Percentiles rank a stretch among this genome's conserved stretches.
phyloP scores from a whole-genome alignment of 2,329 filamentous ascomycete genomes.

The Colletotrichum agaves region DNA sequence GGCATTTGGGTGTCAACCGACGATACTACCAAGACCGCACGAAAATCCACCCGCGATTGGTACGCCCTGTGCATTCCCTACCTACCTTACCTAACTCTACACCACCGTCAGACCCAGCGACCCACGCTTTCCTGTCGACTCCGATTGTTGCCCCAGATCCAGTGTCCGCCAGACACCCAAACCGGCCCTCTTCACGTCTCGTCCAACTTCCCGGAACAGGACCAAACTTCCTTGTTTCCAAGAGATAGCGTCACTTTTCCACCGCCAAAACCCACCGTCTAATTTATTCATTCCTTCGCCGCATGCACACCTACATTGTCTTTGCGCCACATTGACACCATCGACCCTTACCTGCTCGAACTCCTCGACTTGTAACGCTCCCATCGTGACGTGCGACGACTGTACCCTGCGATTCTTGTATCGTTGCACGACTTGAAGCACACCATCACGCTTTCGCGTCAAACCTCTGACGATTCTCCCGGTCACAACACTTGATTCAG shows the following conservation, averaged over 20 bases:
- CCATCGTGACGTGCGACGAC: not conserved
- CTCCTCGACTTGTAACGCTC: not conserved
- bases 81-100: not conserved
- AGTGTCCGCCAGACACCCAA: not conserved
- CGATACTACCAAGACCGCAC: slow-evolving; percentile 17
- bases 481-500: not conserved
- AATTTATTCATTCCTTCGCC: not conserved
- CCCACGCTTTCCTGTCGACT: slow-evolving; percentile 36
- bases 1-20: slow-evolving; percentile 36
- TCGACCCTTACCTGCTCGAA: not conserved
- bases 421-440: not conserved
- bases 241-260: slow-evolving; percentile 5
- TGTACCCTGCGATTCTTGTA: not conserved
- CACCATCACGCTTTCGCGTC: not conserved
- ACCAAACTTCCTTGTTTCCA: not conserved
- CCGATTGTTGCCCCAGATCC: slow-evolving; percentile 37
- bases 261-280: not conserved
- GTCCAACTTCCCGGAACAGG: not conserved
- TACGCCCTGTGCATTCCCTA: slow-evolving; percentile 35
- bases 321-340: not conserved
- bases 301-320: not conserved
- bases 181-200: slow-evolving; percentile 2
- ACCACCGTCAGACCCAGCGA: slow-evolving; percentile 29
- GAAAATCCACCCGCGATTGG: slow-evolving; percentile 35
- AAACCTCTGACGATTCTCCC: not conserved